Percentiles rank a stretch among this genome's conserved stretches.
Conservation (phyloP, 768 basidiomycete species). For the Psilocybe tampanensis region DNA sequence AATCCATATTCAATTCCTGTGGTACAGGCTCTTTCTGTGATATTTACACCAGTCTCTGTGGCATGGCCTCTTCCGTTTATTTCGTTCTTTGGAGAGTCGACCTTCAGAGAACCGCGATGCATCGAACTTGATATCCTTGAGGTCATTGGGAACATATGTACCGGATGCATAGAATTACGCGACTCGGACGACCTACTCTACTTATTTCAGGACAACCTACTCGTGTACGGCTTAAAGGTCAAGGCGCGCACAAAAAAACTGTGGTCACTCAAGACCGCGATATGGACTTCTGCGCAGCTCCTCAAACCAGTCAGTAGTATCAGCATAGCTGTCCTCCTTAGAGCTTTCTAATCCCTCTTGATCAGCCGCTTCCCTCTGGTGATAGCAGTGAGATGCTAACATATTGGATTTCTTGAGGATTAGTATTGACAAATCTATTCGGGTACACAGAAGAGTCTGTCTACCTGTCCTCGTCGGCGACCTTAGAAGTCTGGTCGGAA, state of each 20-base stretch:
- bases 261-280: constrained; percentile 35
- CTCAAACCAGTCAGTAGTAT: not conserved
- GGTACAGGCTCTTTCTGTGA: constrained; percentile 38
- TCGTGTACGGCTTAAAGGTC: constrained; percentile 41
- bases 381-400: too few species aligned
- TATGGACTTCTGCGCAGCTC: constrained; percentile 36
- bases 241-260: constrained; percentile 29
- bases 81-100: constrained; percentile 24
- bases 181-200: constrained; percentile 39
- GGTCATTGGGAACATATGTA: constrained; percentile 36
- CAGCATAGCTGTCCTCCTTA: too few species aligned
- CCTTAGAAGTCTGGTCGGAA: not conserved
- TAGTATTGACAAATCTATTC: too few species aligned
- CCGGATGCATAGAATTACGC: constrained; percentile 47
- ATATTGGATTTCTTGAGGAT: too few species aligned
- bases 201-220: constrained; percentile 35
- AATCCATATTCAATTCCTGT: not conserved
- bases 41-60: constrained; percentile 46
- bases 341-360: too few species aligned
- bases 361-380: too few species aligned
- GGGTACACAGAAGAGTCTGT: not conserved
- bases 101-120: not conserved
- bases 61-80: constrained; percentile 45
- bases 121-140: constrained; percentile 29
- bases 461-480: not conserved